A percentile compares a stretch with the other conserved stretches of the same genome.
phyloP scores from a whole-genome alignment of 306 rosid genomes.

The Prunus campanulata region DNA sequence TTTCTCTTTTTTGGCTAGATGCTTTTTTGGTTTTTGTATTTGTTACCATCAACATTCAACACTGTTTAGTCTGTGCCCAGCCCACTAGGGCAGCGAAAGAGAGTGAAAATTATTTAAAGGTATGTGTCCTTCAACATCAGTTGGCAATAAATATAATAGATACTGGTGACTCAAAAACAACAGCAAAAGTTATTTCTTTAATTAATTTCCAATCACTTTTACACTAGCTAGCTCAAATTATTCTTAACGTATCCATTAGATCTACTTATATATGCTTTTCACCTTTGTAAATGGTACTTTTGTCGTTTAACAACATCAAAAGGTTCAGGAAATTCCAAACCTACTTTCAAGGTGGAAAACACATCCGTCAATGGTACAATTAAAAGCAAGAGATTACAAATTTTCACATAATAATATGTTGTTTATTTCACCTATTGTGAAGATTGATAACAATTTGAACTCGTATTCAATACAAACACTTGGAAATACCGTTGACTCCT shows the following conservation, averaged over 20 bases:
- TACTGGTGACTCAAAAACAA: neutral
- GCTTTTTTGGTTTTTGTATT: neutral
- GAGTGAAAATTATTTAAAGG: neutral
- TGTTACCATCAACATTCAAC: neutral
- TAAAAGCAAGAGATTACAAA: neutral
- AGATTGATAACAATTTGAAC: too few species aligned
- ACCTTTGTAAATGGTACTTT: neutral
- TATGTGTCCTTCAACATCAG: neutral
- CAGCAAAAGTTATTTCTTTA: neutral
- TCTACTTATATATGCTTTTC: neutral
- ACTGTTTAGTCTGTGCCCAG: neutral
- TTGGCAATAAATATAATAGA: neutral
- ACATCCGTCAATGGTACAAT: neutral
- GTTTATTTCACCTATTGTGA: too few species aligned
- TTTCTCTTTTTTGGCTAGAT: neutral
- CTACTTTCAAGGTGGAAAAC: neutral
- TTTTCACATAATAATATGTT: neutral
- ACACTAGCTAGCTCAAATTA: neutral
- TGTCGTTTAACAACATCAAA: neutral
- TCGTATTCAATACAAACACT: too few species aligned
- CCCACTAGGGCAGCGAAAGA: neutral
- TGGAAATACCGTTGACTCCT: too few species aligned
- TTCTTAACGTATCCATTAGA: neutral
- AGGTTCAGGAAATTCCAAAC: neutral
- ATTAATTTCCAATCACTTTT: neutral